These are phyloP conservation scores for Ustilago esculenta DNA, from an alignment of 1,284 basidiomycete genomes.

Conservation along the genomic window DNA sequence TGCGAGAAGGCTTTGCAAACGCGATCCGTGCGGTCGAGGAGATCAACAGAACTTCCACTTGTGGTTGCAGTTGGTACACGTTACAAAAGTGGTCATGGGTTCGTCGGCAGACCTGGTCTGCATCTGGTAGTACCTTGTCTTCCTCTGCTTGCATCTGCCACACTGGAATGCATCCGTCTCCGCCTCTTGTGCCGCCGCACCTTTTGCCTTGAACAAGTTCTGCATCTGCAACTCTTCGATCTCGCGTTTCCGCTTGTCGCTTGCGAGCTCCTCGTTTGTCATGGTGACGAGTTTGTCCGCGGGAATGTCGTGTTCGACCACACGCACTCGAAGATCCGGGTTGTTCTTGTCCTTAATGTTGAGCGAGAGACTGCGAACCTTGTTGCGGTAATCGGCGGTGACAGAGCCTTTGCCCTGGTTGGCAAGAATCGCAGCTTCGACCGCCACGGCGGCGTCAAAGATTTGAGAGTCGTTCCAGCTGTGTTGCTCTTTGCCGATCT, in stretches of 20 bases:
- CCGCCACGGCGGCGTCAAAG: slow-evolving; percentile 68
- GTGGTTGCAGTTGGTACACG: slow-evolving; percentile 63
- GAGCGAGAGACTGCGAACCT: slow-evolving; percentile 88
- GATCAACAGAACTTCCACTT: slow-evolving; percentile 64
- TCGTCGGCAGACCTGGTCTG: slow-evolving; percentile 65
- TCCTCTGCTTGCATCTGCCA: slow-evolving; percentile 75
- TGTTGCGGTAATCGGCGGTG: slow-evolving; percentile 74
- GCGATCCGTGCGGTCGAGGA: too few relatives aligned
- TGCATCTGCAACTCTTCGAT: slow-evolving; percentile 72
- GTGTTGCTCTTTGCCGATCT: slow-evolving; percentile 41
- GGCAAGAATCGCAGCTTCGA: slow-evolving; percentile 68
- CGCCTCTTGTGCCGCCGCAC: slow-evolving; percentile 81
- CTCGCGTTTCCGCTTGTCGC: slow-evolving; percentile 86
- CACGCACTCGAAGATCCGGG: slow-evolving; percentile 81
- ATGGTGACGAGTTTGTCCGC: slow-evolving; percentile 80
- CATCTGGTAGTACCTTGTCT: slow-evolving; percentile 66
- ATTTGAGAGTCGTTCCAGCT: slow-evolving; percentile 61
- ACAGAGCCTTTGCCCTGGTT: slow-evolving; percentile 53
- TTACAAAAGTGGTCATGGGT: slow-evolving; percentile 66
- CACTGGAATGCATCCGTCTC: slow-evolving; percentile 99
- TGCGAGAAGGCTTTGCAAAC: too few relatives aligned
- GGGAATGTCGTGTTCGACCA: slow-evolving; percentile 81
- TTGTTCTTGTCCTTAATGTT: slow-evolving; percentile 96
- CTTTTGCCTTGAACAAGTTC: slow-evolving; percentile 90
- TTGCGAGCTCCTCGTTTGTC: slow-evolving; percentile 92